phyloP scores from a whole-genome alignment of 192 early-diverging fungal genomes.

The Umbelopsis ramanniana region DNA sequence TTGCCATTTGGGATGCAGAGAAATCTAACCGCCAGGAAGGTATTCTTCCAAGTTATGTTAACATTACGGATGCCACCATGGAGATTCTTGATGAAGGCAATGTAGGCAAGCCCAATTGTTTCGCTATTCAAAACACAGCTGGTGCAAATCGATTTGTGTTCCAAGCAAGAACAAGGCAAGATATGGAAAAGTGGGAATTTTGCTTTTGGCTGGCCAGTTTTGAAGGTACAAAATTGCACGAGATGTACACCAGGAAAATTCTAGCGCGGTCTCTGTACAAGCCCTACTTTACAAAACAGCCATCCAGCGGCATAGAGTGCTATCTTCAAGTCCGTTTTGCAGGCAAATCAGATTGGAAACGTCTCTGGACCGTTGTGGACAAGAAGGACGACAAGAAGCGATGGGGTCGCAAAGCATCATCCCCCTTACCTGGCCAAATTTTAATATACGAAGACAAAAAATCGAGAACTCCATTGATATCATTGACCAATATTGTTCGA shows the following conservation, averaged over 20 bases:
- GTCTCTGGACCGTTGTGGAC: constrained; percentile 47
- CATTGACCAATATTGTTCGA: constrained; percentile 52
- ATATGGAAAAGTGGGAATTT: constrained; percentile 68
- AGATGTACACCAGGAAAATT: constrained; percentile 69
- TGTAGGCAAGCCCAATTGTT: constrained; percentile 1
- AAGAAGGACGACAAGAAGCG: constrained; percentile 46
- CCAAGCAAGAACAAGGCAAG: constrained; percentile 55
- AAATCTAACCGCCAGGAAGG: constrained; percentile 17
- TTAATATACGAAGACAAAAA: constrained; percentile 55
- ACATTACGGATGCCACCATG: constrained; percentile 68
- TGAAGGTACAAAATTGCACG: constrained; percentile 72
- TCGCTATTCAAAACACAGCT: constrained; percentile 62
- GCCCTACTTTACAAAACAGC: constrained; percentile 48
- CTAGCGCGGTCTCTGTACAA: constrained; percentile 46
- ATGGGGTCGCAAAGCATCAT: constrained; percentile 26
- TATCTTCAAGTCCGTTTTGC: constrained; percentile 59
- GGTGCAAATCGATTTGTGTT: constrained; percentile 68
- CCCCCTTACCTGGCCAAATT: constrained; percentile 36
- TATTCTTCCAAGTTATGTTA: constrained; percentile 65
- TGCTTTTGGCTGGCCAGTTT: constrained; percentile 73
- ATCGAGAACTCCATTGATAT: constrained; percentile 52
- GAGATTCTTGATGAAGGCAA: constrained; percentile 53
- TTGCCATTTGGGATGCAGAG: constrained; percentile 59
- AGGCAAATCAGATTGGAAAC: constrained; percentile 50
- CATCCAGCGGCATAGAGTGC: constrained; percentile 49